Evolutionary conservation across 306 rosid species (phyloP), one percentile per base, ranked within the genome.

Genomic region (Quercus glauca): DNA sequence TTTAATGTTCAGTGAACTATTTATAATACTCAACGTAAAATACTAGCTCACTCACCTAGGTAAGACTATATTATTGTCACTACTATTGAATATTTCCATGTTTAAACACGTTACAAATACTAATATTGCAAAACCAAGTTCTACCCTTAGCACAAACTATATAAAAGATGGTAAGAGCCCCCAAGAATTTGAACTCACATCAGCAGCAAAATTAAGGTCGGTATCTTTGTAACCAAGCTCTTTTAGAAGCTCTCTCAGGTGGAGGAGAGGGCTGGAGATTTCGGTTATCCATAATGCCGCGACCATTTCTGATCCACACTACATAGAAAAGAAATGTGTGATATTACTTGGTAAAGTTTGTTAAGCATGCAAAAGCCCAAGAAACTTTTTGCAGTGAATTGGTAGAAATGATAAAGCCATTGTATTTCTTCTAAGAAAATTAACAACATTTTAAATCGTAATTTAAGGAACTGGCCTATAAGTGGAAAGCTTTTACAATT

Each of bases 251-350:
- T 88, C 97, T 73, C 99, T 89, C 52, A 89, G 65, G 82, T 95
- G 99, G 76, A 95, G 90, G 58, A 91, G 91, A 45, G 99, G 99
- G 80, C 97, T 92, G 19, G 97, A 95, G 75, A 95, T 37, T 83
- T 95, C 99, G 49, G 97, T 90, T 58, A 95, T 80, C 94, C 95
- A 95, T 55, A 89, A 9, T 64, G 97, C 87, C 20, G 83, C 96
- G 37, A 89, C 89, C 89, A 90, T 71, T 79, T 92, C 99, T n/a
- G 99, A 86, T 7, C 95, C 97, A 86, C 97, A 84, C 97, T 95
- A 68, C 71, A 60, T 26, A 28, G 41, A 14, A 84, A 4, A 13
- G 2, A 53, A 15, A 7, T 5, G 21, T 12, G 41, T 60, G 18
- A 43, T 8, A 13, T 51, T 11, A 3, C 58, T 72, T 26, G 21